phyloP scores from a whole-genome alignment of 108 stramenopile species.

The Pseudonitzschia multistriata region DNA sequence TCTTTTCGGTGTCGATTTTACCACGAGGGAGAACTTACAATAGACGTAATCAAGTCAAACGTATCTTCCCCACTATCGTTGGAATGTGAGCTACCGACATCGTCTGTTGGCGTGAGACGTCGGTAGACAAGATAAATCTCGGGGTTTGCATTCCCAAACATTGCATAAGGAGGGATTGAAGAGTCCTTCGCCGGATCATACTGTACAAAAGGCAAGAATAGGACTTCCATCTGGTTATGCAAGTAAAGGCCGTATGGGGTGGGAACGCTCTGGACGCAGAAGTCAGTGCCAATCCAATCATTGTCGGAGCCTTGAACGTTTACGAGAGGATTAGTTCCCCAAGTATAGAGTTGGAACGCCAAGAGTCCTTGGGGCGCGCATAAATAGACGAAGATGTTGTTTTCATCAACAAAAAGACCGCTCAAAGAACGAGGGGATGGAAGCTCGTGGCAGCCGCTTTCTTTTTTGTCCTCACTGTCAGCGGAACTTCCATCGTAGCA shows the following conservation, averaged over 20 bases:
- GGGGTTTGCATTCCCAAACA: neutral
- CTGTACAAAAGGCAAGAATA: neutral
- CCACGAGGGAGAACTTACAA: neutral
- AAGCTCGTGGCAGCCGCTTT: neutral
- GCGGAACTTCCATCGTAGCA: neutral
- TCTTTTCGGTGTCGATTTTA: neutral
- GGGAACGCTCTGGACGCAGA: neutral
- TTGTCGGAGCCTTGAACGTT: too few relatives aligned
- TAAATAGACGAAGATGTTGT: neutral
- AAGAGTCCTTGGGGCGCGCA: neutral
- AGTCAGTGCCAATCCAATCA: neutral
- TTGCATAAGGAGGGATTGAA: neutral
- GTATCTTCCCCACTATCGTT: neutral
- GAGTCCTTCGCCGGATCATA: neutral
- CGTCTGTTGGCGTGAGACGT: neutral
- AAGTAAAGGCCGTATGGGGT: neutral
- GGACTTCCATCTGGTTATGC: neutral
- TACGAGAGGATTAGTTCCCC: too few relatives aligned
- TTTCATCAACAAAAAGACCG: neutral
- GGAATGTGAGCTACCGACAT: neutral
- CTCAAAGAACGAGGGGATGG: neutral
- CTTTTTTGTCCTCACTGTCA: neutral
- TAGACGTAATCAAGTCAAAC: neutral
- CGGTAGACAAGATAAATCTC: neutral
- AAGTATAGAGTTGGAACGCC: neutral